Base-by-base conservation (phyloP, 2,329 filamentous ascomycete species). In the Paraphaeosphaeria minitans region DNA sequence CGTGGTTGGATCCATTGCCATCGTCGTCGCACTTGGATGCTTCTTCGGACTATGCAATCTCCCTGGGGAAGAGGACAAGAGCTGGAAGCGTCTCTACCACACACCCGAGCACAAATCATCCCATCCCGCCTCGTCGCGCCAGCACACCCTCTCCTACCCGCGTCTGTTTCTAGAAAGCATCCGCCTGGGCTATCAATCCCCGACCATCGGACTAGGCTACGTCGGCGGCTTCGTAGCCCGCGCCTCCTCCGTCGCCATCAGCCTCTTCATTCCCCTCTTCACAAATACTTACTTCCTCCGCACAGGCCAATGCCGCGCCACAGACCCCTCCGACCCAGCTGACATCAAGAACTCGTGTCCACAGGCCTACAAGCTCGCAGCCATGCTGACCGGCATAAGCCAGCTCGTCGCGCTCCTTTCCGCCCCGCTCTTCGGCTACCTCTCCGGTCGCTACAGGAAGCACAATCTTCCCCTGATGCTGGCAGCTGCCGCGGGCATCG, bases 141-240 rank as follows among this genome's bases (percentile, higher is more conserved):
- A 55, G 79, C 84, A 62, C 80, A 87, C 61, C 84, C 90, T 37
- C 74, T 93, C 67, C 66, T 87, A 81, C 58, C 71, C 77, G 1
- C 68, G 70, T 6, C 70, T 82, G 14, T 77, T 82, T 47, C 67
- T 71, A 27, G 71, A 78, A 27, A 77, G 80, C 39, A 55, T 82
- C 10, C 67, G 71, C 7, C 83, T 96, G 12, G 93, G 90, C 14
- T 87, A 92, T 67, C 87, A 82, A 9, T 91, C 96, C 72, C 83
- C 87, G 10, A 86, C 90, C 66, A 96, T 99, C 61, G 89, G 87
- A 19, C 83, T 98, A 0, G 94, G 91, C 29, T 99, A 98, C 71
- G 80, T 98, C 0, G 95, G 94, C 62, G 95, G 95, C 1, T 97
- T 98, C 69, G 94, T 99, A 2, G 94, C 93, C 10, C 88, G 95